Base-by-base conservation (phyloP, 2,329 filamentous ascomycete species). In the Ramularia endophylla region DNA sequence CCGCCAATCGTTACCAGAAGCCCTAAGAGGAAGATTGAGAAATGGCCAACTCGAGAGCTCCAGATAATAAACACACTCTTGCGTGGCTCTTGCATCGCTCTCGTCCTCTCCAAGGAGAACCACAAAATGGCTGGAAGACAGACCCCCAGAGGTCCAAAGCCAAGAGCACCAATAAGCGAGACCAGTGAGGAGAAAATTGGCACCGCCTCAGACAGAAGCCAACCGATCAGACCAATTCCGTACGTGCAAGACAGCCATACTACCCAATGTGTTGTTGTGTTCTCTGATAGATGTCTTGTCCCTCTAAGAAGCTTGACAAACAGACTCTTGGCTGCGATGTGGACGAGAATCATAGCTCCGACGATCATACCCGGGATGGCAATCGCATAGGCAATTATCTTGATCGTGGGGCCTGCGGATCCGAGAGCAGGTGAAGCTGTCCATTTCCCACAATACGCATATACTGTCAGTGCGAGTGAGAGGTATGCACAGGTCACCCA, bases 361-460 rank as follows among this genome's bases (percentile, higher is more conserved):
- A 51, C 47, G 11, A 48, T 17, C 8, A 57, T 38, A 7, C 52
- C 53, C 5, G 51, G 51, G 2, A 55, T 28, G 1, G 51, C 53
- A 17, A 57, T 59, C 6, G 68, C 70, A 41, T 72, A 73, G 35
- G 58, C 60, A 9, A 71, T 54, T 47, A 65, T 71, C 58, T 72
- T 72, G 38, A 70, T 57, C 0, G 53, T 35, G 0, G 27, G 2
- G 0, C 70, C 70, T 1, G 68, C 70, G 19, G 67, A 70, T 2
- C 69, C 71, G 4, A 74, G 61, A 2, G 69, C 68, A 0, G 70
- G 71, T 0, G 68, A 71, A 1, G 69, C 63, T 2, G 73, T 65
- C 36, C 63, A 69, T 0, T 64, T 65, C 1, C 71, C 70, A 44
- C 67, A 71, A 48, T 56, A 73, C 44, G 64, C 64, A 54, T 73